Evolutionary conservation across 2,329 filamentous ascomycete genomes (phyloP).

Genomic region (Akanthomyces uredinophilus): DNA sequence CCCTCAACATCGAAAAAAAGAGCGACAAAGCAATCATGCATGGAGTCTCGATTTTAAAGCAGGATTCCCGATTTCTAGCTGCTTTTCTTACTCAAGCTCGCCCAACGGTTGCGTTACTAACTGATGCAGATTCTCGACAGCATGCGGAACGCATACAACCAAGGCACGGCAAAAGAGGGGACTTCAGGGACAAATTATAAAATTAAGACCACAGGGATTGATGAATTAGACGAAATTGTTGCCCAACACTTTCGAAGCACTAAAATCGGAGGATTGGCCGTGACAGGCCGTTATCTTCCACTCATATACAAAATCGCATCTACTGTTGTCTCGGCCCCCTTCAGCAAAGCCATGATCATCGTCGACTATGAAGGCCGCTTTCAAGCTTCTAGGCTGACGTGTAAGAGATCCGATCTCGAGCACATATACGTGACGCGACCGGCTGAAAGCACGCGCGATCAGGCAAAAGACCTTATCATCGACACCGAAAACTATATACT

Average conservation of each 20-base stretch:
- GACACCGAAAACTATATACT: constrained; percentile 45
- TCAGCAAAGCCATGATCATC: constrained; percentile 45
- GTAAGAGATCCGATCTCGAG: constrained; percentile 33
- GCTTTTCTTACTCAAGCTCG: not conserved
- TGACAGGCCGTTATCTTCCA: constrained; percentile 49
- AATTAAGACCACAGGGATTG: constrained; percentile 35
- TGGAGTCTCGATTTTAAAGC: too few relatives aligned
- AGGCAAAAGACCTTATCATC: constrained; percentile 32
- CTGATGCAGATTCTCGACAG: not conserved
- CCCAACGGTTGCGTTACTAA: not conserved
- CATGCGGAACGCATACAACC: not conserved
- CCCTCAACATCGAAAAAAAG: not conserved
- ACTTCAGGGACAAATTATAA: not conserved
- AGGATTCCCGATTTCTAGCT: not conserved
- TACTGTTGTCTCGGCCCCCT: constrained; percentile 43
- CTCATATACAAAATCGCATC: constrained; percentile 53
- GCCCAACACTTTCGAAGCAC: constrained; percentile 44
- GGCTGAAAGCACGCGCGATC: constrained; percentile 24
- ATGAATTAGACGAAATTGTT: constrained; percentile 42
- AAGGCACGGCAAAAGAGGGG: not conserved
- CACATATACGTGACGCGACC: constrained; percentile 49
- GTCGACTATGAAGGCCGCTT: constrained; percentile 54
- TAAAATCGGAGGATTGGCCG: constrained; percentile 40
- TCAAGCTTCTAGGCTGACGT: constrained; percentile 44
- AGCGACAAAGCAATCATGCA: not conserved